Base-by-base conservation (phyloP, 75 land plant species). In the Isoetes taiwanensis region DNA sequence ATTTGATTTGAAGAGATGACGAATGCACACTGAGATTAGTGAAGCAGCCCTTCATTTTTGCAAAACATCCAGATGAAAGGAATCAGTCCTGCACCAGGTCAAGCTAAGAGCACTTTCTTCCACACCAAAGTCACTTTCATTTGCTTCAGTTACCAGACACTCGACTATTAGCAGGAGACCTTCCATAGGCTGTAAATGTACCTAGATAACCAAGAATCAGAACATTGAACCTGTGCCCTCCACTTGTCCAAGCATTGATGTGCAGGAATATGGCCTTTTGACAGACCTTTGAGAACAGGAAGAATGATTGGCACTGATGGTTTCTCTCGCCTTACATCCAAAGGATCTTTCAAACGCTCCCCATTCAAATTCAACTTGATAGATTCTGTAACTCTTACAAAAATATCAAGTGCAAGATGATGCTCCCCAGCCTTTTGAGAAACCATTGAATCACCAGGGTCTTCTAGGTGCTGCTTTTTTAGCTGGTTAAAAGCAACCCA, bases 91-190 rank as follows among this genome's bases (percentile, higher is more conserved):
- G 34, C 73, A 79, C 59, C 56, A 71, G 2, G 76, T 55, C 3
- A 71, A 67, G 2, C 74, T 72, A 24, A 77, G 66, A 14, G 61
- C 76, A 63, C 80, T 76, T 41, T 89, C 80, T 16, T 76, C 41
- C 26, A 78, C 70, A 50, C 76, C 74, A 63, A 84, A 78, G 61
- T 94, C 99, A 78, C 90, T 94, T 56, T 88, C 96, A 64, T 94
- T 88, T 34, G 99, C 90, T 75, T 94, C 99, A 63, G 93, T 58
- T 27, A 93, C 86, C 17, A 94, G 68, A 46, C 79, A 73, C 48
- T 94, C 99, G 19, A 94, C 99, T 53, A 94, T 94, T 57, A 94
- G 72, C 39, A 94, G 85, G 46, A 94, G 93, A 21, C 99, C 80
- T 68, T 94, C 99, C 35, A 91, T 96, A 30, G 86, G 80, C 61